Evolutionary conservation across 306 rosid species (phyloP), one percentile per base, ranked within the genome.

Genomic region (Quercus variabilis): DNA sequence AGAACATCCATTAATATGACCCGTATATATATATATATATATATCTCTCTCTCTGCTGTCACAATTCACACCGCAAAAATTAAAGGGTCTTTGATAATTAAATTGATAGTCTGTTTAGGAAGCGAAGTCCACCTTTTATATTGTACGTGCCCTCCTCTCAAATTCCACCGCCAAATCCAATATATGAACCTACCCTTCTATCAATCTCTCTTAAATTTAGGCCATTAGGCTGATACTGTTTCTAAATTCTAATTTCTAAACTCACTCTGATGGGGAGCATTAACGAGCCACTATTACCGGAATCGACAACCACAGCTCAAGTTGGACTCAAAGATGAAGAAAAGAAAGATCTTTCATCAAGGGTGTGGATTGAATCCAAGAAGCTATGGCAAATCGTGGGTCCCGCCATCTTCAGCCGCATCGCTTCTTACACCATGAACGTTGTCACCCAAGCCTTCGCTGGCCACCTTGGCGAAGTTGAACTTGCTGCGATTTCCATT

Each of bases 331-430:
- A 3, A 35, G 28, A 69, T n/a, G 55, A 43, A 23, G 31, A 43
- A 41, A 12, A 69, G 3, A 72, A 11, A 10, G 54, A 14, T 41
- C 82, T 83, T 18, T 0, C 63, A 0, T 13, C 76, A 6, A 84
- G 81, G 52, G 31, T 92, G 6, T 92, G 95, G 89, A 10, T 79
- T 0, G 97, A 92, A 79, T 63, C 91, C 4, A 86, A 76, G 86
- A 82, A 91, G 75, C 86, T 92, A 82, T 92, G 97, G 97, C 56
- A 30, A 7, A 86, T 92, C 7, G 96, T 91, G 1, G 97, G 97
- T 1, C 97, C 96, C 14, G 76, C 96, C 19, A 92, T 92, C 64
- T 85, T 92, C 86, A 89, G 94, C 83, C 92, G 96, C 17, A 15
- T 89, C 9, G 90, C 91, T 4, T 0, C 83, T 0, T 91, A 35